These are phyloP conservation scores for Clonostachys sp. DNA, from an alignment of 2,329 filamentous ascomycete species.

Conservation along the genomic window DNA sequence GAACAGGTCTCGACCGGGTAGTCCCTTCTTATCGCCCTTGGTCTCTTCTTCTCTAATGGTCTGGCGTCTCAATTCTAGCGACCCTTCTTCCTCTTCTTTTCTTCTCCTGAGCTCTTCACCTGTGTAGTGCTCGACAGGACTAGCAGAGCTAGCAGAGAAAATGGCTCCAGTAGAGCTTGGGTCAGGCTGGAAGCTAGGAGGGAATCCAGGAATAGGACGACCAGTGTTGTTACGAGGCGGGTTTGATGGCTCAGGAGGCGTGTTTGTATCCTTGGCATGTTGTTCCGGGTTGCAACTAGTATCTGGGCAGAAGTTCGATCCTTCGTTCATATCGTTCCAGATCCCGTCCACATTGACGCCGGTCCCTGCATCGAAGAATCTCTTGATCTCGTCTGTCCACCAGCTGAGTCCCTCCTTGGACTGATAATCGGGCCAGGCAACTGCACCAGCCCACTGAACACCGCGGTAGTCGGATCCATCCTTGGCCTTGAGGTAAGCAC, in stretches of 20 bases:
- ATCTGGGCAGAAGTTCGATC: conserved; percentile 20
- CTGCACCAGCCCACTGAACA: conserved; percentile 75
- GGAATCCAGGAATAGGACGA: conserved; percentile 3
- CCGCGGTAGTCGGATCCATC: conserved; percentile 54
- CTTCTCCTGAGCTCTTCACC: too few relatives aligned
- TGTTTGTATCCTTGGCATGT: conserved; percentile 5
- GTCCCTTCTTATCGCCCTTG: conserved; percentile 6
- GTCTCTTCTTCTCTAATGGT: background rate
- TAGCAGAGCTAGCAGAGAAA: too few relatives aligned
- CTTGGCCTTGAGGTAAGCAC: conserved; percentile 40
- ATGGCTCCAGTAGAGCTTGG: background rate
- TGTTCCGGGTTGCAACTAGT: conserved; percentile 12
- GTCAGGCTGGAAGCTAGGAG: conserved; percentile 5
- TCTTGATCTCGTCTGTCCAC: conserved; percentile 63
- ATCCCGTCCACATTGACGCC: conserved; percentile 73
- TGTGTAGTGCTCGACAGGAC: too few relatives aligned
- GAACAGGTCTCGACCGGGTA: conserved; percentile 8
- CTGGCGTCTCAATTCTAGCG: too few relatives aligned
- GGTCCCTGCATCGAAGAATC: conserved; percentile 57
- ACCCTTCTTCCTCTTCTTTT: too few relatives aligned
- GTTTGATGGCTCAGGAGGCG: conserved; percentile 2
- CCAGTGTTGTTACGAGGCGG: conserved; percentile 2
- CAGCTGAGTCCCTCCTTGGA: conserved; percentile 55
- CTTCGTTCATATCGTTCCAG: conserved; percentile 66
- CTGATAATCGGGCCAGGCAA: conserved; percentile 75